Evolutionary conservation across 2,329 filamentous ascomycete species (phyloP).

Genomic region (Chrysoporthe puriensis): DNA sequence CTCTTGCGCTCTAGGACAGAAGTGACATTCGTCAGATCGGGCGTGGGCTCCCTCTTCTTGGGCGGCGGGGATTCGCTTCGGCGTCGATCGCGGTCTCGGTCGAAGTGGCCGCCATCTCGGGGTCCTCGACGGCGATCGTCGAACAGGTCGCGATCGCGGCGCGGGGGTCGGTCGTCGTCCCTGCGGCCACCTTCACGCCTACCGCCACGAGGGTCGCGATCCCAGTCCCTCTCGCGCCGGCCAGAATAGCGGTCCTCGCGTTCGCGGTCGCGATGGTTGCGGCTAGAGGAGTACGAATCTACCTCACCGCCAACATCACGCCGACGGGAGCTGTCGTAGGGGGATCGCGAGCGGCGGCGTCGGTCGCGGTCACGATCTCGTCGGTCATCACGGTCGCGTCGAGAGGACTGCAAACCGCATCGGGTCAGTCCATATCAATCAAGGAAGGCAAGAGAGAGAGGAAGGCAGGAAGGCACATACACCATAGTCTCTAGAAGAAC

Average conservation of each 20-base stretch:
- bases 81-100: constrained; percentile 56
- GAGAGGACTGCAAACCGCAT: constrained; percentile 32
- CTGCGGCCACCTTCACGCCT: constrained; percentile 67
- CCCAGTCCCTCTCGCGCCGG: constrained; percentile 43
- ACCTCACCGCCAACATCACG: constrained; percentile 71
- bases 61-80: constrained; percentile 79
- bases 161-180: constrained; percentile 61
- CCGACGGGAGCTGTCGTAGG: constrained; percentile 72
- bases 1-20: constrained; percentile 85
- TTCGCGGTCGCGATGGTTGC: constrained; percentile 89
- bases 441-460: neutral
- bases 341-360: constrained; percentile 84
- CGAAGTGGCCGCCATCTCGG: constrained; percentile 44
- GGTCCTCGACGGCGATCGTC: constrained; percentile 60
- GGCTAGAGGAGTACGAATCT: constrained; percentile 90
- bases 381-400: constrained; percentile 43
- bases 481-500: constrained; percentile 57
- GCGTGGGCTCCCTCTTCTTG: constrained; percentile 93
- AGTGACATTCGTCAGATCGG: constrained; percentile 86
- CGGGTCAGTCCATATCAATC: constrained; percentile 13
- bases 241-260: constrained; percentile 88
- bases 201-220: constrained; percentile 46
- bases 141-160: constrained; percentile 62
- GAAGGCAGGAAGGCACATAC: constrained; percentile 42
- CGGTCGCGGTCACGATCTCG: constrained; percentile 46